phyloP scores from a whole-genome alignment of 306 rosid species.

The Coriaria nepalensis region DNA sequence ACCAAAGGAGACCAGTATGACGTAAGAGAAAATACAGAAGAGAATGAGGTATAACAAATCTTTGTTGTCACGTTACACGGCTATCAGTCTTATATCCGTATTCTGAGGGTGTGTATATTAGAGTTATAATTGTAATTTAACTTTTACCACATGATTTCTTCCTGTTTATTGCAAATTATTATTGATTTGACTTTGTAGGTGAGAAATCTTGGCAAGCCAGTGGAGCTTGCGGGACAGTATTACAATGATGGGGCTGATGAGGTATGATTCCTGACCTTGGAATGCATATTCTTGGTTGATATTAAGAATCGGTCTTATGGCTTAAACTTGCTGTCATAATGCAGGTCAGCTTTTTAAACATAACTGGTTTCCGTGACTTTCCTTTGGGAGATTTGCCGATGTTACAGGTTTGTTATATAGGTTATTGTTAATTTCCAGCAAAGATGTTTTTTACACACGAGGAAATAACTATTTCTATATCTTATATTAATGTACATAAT shows the following conservation, averaged over 20 bases:
- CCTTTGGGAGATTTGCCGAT: constrained; percentile 97
- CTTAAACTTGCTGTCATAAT: constrained; percentile 12
- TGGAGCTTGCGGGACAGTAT: constrained; percentile 90
- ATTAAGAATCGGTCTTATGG: neutral
- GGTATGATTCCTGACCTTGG: constrained; percentile 30
- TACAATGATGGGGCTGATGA: constrained; percentile 93
- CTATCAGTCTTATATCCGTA: too few species aligned
- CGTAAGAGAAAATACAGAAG: constrained; percentile 79
- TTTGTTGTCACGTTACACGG: constrained; percentile 1
- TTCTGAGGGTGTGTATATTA: too few species aligned
- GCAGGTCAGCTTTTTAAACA: constrained; percentile 86
- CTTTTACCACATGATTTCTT: neutral
- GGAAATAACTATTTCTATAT: too few species aligned
- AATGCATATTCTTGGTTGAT: neutral
- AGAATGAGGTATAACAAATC: constrained; percentile 61
- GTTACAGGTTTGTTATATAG: constrained; percentile 60
- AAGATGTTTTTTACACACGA: neutral
- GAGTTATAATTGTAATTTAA: too few species aligned
- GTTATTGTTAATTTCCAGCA: neutral
- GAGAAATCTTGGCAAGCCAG: constrained; percentile 92
- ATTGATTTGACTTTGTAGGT: constrained; percentile 33
- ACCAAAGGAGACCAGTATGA: constrained; percentile 98
- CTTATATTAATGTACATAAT: neutral
- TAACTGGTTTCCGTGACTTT: constrained; percentile 93
- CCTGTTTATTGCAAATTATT: neutral